Evolutionary conservation across 345 rosid species (phyloP), one percentile per base, ranked within the genome.

Genomic region (Eucalyptus tenuipes): DNA sequence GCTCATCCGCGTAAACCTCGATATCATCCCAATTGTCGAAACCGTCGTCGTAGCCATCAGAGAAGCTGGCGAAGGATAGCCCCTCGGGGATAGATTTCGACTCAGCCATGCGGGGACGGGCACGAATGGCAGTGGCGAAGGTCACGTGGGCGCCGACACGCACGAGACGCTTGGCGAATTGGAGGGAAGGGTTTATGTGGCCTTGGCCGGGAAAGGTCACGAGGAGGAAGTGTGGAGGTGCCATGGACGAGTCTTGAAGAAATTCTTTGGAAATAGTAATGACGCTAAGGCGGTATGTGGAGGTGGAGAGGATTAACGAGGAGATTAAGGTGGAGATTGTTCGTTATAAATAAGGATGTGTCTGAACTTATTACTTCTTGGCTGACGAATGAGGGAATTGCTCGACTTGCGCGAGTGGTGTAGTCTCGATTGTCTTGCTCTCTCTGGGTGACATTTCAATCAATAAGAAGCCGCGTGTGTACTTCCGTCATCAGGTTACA

Each of bases 1-100:
- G 25, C 88, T 93, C 91, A 3, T 90, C 88, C 92, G 87, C 40
- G 90, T 80, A 88, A 75, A 57, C 45, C 10, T 85, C 57, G 5
- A 7, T 52, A 87, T 92, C 95, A 17, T 88, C 91, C 6, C 87
- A 87, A 9, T 89, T 75, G 9, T 90, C 87, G 49, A 91, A 49
- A 25, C 96, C 96, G 9, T 95, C 94, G 84, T 95, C 95, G 87
- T 90, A 91, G 29, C 98, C 97, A 40, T 95, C 96, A 0, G 97
- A 91, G 90, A 92, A 95, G 85, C 94, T 71, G 2, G 93, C 93
- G 7, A 92, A 92, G 11, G 94, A 93, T 9, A 95, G 68, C 49
- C 93, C 93, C 16, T 91, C 25, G 8, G 88, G 18, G 49, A 85
- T 49, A 44, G 68, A 71, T 10, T 71, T 59, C 13, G 29, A 59